Percentiles rank a stretch among this genome's conserved stretches.
These are phyloP conservation scores for Verticillium longisporum DNA, from an alignment of 2,329 filamentous ascomycete species.

Conservation along the genomic window DNA sequence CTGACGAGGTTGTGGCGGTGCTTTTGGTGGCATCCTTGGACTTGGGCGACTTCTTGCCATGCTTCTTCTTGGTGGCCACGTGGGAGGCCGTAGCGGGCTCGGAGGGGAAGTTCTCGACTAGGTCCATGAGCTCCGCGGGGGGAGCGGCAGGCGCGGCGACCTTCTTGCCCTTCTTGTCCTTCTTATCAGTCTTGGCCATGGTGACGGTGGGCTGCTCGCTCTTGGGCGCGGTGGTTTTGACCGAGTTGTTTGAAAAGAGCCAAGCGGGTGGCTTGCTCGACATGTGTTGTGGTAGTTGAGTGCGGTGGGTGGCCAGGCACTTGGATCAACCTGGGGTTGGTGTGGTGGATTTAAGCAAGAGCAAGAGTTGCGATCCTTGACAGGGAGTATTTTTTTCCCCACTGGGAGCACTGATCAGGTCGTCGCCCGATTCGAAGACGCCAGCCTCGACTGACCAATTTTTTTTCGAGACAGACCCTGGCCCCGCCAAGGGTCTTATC, in stretches of 20 bases:
- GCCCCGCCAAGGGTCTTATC: constrained; percentile 4
- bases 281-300: constrained; percentile 18
- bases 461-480: constrained; percentile 7
- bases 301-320: neutral
- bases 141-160: constrained; percentile 25
- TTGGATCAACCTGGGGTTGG: neutral
- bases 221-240: constrained; percentile 7
- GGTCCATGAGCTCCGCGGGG: constrained; percentile 56
- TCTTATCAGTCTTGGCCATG: constrained; percentile 25
- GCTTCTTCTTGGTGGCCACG: constrained; percentile 57
- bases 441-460: constrained; percentile 6
- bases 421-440: neutral
- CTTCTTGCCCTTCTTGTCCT: constrained; percentile 11
- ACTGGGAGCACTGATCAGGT: neutral
- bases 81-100: constrained; percentile 60
- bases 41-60: constrained; percentile 34
- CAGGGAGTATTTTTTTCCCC: constrained; percentile 9
- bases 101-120: constrained; percentile 60
- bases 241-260: constrained; percentile 35
- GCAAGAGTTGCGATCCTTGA: constrained; percentile 3
- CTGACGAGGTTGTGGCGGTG: constrained; percentile 35
- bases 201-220: constrained; percentile 6
- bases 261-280: constrained; percentile 29
- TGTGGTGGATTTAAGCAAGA: neutral
- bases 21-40: constrained; percentile 15